These are phyloP conservation scores for Catunica adiposa DNA, from an alignment of 2,329 filamentous ascomycete species.

Conservation along the genomic window DNA sequence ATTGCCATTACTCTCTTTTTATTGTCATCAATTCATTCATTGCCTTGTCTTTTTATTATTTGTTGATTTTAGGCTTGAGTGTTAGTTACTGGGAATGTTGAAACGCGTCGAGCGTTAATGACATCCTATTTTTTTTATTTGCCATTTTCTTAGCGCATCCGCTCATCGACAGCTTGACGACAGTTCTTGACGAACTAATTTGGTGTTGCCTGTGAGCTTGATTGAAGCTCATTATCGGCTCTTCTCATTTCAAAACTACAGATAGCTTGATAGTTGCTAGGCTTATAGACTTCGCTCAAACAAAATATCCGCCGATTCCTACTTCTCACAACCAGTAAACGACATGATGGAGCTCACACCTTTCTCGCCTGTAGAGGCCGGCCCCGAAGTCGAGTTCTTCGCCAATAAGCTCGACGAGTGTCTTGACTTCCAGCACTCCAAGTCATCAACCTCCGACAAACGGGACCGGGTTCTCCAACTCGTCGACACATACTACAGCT, in stretches of 20 bases:
- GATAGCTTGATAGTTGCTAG: not conserved
- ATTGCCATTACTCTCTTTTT: not conserved
- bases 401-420: constrained; percentile 69
- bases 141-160: not conserved
- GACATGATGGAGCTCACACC: constrained; percentile 12
- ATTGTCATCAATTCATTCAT: too few species aligned
- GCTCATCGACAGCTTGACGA: not conserved
- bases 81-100: not conserved
- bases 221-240: not conserved
- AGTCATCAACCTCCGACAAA: constrained; percentile 28
- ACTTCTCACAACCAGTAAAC: not conserved
- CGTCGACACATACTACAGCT: constrained; percentile 45
- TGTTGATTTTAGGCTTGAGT: too few species aligned
- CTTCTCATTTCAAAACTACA: not conserved
- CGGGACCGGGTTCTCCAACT: constrained; percentile 53
- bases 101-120: not conserved
- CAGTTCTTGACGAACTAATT: not conserved
- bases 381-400: constrained; percentile 73
- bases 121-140: not conserved
- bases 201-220: not conserved
- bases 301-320: not conserved
- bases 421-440: constrained; percentile 26
- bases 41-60: too few species aligned
- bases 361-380: constrained; percentile 27
- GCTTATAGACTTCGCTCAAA: not conserved